Evolutionary conservation across 208 protist genomes (phyloP).

Genomic region (Crithidia sp.): DNA sequence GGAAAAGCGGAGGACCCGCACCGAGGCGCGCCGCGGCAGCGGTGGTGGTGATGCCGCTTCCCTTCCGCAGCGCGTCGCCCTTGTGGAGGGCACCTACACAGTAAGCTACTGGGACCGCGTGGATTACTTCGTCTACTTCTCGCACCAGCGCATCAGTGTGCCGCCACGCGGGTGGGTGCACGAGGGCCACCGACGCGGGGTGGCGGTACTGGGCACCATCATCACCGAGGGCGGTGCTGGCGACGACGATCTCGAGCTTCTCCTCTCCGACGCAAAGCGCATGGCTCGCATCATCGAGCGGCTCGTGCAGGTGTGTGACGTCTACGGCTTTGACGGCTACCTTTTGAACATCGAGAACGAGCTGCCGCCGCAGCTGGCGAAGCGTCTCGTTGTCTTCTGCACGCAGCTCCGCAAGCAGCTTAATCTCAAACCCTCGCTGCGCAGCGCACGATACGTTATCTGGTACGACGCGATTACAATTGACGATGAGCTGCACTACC

Average conservation of each 20-base stretch:
- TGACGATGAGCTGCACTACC: slow-evolving; percentile 62
- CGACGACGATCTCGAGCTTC: slow-evolving; percentile 24
- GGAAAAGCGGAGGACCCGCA: background rate
- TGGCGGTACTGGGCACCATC: slow-evolving; percentile 83
- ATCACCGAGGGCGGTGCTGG: slow-evolving; percentile 78
- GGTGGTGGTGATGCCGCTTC: background rate
- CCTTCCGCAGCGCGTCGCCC: background rate
- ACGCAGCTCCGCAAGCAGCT: slow-evolving; percentile 55
- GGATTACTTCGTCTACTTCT: slow-evolving; percentile 92
- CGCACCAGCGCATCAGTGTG: slow-evolving; percentile 80
- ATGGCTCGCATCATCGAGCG: slow-evolving; percentile 48
- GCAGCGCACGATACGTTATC: slow-evolving; percentile 47
- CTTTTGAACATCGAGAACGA: slow-evolving; percentile 90
- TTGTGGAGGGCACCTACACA: slow-evolving; percentile 52
- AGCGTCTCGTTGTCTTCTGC: slow-evolving; percentile 63
- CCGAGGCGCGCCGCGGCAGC: background rate
- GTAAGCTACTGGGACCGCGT: slow-evolving; percentile 73
- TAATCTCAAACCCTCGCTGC: slow-evolving; percentile 5
- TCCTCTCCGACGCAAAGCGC: slow-evolving; percentile 53
- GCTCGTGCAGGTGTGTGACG: slow-evolving; percentile 61
- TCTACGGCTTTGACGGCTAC: slow-evolving; percentile 92
- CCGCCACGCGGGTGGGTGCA: slow-evolving; percentile 87
- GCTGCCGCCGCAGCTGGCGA: slow-evolving; percentile 39
- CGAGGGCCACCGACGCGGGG: slow-evolving; percentile 76
- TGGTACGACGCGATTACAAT: slow-evolving; percentile 93